Evolutionary conservation across 2,329 filamentous ascomycete genomes (phyloP), one percentile per base, ranked within the genome.

Genomic region (Monosporascus sp.): DNA sequence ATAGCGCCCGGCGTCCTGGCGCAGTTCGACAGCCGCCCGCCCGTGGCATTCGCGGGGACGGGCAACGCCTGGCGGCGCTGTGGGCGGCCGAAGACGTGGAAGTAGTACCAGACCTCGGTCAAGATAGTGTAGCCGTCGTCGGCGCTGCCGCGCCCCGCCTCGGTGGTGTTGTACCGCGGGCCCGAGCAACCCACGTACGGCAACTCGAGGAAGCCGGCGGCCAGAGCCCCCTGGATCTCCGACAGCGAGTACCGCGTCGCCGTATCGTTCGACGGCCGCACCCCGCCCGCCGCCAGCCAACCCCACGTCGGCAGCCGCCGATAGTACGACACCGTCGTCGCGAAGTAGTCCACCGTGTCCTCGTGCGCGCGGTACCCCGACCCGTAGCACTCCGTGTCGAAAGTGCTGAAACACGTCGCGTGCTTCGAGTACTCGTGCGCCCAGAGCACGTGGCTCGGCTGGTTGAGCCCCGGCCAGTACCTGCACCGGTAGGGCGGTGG

Each of bases 351-450:
- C 36, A 84, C 72, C 1, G 87, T 76, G 24, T 87, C 84, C 55
- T 78, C 71, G 67, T 85, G 79, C 59, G 79, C 50, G 48, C 66
- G 64, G 65, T 84, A 83, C 56, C 74, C 63, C 5, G 83, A 81
- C 0, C 82, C 82, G 67, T 86, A 88, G 76, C 85, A 88, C 31
- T 81, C 77, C 6, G 75, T 69, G 63, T 87, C 82, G 64, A 88
- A 87, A 56, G 80, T 86, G 47, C 78, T 82, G 73, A 73, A 87
- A 75, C 85, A 88, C 16, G 84, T 87, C 3, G 78, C 84, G 68
- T 86, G 84, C 73, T 87, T 87, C 70, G 75, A 78, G 73, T 84
- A 87, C 65, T 87, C 84, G 71, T 87, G 84, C 40, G 70, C 84
- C 84, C 84, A 87, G 70, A 88, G 81, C 36, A 79, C 75, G 49